Evolutionary conservation across 2,329 filamentous ascomycete genomes (phyloP).

Genomic region (Xylariales sp.): DNA sequence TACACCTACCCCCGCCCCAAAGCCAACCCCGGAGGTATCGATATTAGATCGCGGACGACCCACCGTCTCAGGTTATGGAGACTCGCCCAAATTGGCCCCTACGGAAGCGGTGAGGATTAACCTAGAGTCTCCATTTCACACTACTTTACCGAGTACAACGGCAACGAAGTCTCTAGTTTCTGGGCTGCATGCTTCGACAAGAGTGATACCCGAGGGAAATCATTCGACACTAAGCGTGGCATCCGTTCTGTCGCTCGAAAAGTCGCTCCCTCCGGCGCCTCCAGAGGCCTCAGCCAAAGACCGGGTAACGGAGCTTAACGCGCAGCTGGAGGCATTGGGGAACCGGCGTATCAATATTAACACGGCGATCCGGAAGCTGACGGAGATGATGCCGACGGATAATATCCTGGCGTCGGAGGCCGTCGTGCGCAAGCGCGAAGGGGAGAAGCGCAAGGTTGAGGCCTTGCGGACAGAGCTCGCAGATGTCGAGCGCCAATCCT

Average conservation of each 20-base stretch:
- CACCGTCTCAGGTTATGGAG: slow-evolving; percentile 47
- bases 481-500: slow-evolving; percentile 79
- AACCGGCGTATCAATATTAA: slow-evolving; percentile 78
- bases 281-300: slow-evolving; percentile 68
- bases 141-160: slow-evolving; percentile 26
- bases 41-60: slow-evolving; percentile 57
- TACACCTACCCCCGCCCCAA: slow-evolving; percentile 42
- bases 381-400: slow-evolving; percentile 79
- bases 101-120: slow-evolving; percentile 48
- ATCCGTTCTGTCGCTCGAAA: slow-evolving; percentile 54
- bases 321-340: slow-evolving; percentile 71
- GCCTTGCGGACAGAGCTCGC: slow-evolving; percentile 73
- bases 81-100: slow-evolving; percentile 35
- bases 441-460: slow-evolving; percentile 73
- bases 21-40: slow-evolving; percentile 42
- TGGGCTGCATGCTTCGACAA: slow-evolving; percentile 15
- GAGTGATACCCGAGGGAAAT: slow-evolving; percentile 34
- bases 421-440: slow-evolving; percentile 66
- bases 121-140: slow-evolving; percentile 48
- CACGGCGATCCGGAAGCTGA: slow-evolving; percentile 80
- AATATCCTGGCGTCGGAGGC: slow-evolving; percentile 74
- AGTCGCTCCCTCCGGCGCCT: slow-evolving; percentile 71
- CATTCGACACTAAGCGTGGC: slow-evolving; percentile 39
- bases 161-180: slow-evolving; percentile 32
- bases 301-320: slow-evolving; percentile 74